A percentile compares a stretch with the other conserved stretches of the same genome.
Conservation (phyloP, 345 rosid species). For the Capsella bursapastoris region DNA sequence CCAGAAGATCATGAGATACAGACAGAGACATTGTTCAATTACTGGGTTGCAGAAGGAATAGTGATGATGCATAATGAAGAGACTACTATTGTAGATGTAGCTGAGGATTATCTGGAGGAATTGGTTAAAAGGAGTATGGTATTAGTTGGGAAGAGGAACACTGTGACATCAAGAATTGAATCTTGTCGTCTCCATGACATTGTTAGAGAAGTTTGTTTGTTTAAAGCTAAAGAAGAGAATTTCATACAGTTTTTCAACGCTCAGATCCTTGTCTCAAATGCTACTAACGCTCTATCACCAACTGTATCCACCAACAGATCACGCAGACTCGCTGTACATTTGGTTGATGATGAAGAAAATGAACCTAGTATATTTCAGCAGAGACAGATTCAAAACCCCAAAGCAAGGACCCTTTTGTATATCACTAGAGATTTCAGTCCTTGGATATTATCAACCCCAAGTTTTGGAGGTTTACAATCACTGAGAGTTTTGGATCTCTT, state of each 20-base stretch:
- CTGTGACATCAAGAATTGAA: slow-evolving; percentile 28
- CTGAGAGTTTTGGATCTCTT: slow-evolving; percentile 51
- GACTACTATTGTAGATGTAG: slow-evolving; percentile 37
- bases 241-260: slow-evolving; percentile 15
- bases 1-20: slow-evolving; percentile 48
- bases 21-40: slow-evolving; percentile 40
- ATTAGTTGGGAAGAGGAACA: slow-evolving; percentile 31
- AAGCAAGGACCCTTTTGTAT: slow-evolving; percentile 33
- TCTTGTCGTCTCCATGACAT: slow-evolving; percentile 40
- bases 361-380: slow-evolving; percentile 39
- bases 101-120: slow-evolving; percentile 36
- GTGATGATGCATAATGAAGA: slow-evolving; percentile 5
- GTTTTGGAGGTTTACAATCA: slow-evolving; percentile 33
- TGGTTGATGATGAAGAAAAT: slow-evolving; percentile 24
- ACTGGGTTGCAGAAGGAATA: slow-evolving; percentile 60
- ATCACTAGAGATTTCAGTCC: slow-evolving; percentile 34
- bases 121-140: slow-evolving; percentile 49
- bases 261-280: not conserved
- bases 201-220: slow-evolving; percentile 36
- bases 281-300: not conserved
- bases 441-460: slow-evolving; percentile 35
- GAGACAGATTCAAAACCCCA: slow-evolving; percentile 21
- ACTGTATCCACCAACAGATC: slow-evolving; percentile 20
- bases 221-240: slow-evolving; percentile 39
- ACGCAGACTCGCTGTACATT: slow-evolving; percentile 45